Evolutionary conservation across 108 stramenopile genomes (phyloP), one percentile per base, ranked within the genome.

Genomic region (Skeletonema marinoi): DNA sequence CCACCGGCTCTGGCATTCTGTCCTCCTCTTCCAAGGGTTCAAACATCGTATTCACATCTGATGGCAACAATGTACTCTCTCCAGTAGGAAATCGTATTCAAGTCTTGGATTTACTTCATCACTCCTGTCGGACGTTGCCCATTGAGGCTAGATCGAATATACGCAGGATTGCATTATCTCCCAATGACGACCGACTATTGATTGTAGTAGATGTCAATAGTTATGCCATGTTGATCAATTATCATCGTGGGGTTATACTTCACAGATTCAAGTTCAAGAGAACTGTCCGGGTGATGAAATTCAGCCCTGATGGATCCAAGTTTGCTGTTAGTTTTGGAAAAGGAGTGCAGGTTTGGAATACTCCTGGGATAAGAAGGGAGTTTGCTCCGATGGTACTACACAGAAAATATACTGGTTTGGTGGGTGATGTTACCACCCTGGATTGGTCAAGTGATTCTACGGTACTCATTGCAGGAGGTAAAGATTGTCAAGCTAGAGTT

Each of bases 21-120:
- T 73, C 87, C 17, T 81, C 75, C 17, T 89, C 88, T 9, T 76
- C 84, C 54, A 76, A 80, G 59, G 92, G 94, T 25, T 95, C 97
- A 10, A 98, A 98, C 71, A 73, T 99, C 4, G 44, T 96, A 30
- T 99, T 98, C 83, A 93, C 97, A 17, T 84, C 93, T 46, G 90
- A 97, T 67, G 98, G 99, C 17, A 92, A 98, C 73, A 77, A 86
- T 21, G 65, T 99, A 11, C 86, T 99, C 48, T 92, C 90, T 13
- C 89, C 97, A 12, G 96, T 98, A 17, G 94, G 96, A 48, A 98
- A 99, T 82, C 90, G 98, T 41, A 85, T 99, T 19, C 91, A 94
- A 59, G 73, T 97, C 19, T 78, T 98, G 38, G 97, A 99, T 82
- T 81, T 99, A 29, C 82, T 91, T 14, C 87, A 92, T 35, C 97